Percentiles rank a stretch among this genome's conserved stretches.
phyloP scores from a whole-genome alignment of 2,329 filamentous ascomycete species.

The Calonectria ilicicola region DNA sequence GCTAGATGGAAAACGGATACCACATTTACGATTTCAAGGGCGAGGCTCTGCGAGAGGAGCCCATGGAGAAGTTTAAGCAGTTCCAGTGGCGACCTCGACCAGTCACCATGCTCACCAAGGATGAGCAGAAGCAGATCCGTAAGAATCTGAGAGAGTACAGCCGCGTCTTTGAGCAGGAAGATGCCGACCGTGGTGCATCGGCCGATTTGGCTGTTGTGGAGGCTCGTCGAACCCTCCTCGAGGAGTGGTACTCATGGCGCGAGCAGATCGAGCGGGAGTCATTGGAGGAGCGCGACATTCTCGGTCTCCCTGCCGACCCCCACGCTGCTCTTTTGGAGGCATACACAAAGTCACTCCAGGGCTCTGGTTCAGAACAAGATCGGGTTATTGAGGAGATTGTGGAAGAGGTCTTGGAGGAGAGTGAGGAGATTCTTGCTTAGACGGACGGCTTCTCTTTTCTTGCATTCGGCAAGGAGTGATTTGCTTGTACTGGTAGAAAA shows the following conservation, averaged over 20 bases:
- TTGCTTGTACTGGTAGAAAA: slow-evolving; percentile 51
- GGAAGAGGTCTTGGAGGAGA: slow-evolving; percentile 87
- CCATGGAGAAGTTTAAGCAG: slow-evolving; percentile 97
- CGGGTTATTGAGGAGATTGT: slow-evolving; percentile 89
- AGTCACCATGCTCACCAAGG: slow-evolving; percentile 89
- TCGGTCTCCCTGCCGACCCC: slow-evolving; percentile 75
- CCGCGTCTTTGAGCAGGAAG: slow-evolving; percentile 94
- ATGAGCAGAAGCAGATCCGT: slow-evolving; percentile 97
- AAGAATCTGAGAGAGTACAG: slow-evolving; percentile 99
- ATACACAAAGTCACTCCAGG: slow-evolving; percentile 64
- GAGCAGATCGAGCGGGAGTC: slow-evolving; percentile 78
- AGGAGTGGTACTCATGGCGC: slow-evolving; percentile 92
- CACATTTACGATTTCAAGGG: slow-evolving; percentile 98
- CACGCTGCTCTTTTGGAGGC: slow-evolving; percentile 71
- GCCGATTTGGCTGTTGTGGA: slow-evolving; percentile 96
- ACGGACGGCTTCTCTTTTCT: slow-evolving; percentile 42
- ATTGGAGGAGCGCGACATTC: slow-evolving; percentile 75
- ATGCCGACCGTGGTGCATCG: slow-evolving; percentile 91
- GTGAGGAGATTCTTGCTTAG: slow-evolving; percentile 76
- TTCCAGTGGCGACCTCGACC: slow-evolving; percentile 94
- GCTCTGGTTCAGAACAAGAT: slow-evolving; percentile 73
- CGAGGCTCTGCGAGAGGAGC: slow-evolving; percentile 88
- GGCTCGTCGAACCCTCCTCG: slow-evolving; percentile 81
- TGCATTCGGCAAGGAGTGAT: slow-evolving; percentile 45
- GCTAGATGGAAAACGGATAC: slow-evolving; percentile 98